A percentile compares a stretch with the other conserved stretches of the same genome.
Evolutionary conservation across 257 asterid species (phyloP).

Genomic region (Datura wrightii): DNA sequence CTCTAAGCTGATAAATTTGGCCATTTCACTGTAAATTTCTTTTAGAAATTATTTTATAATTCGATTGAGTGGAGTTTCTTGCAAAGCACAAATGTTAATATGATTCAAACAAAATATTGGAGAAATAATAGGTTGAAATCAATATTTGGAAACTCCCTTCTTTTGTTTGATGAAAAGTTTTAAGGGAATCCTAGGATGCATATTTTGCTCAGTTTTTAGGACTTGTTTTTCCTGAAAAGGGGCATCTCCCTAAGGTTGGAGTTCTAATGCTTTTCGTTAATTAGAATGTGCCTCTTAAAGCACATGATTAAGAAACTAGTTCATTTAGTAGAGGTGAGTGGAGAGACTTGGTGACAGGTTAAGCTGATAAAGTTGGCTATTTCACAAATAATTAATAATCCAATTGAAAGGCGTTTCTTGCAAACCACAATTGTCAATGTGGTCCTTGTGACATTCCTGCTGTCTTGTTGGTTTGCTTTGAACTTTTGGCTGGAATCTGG

Average conservation of each 20-base stretch:
- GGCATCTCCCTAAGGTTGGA: not conserved
- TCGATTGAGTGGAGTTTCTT: not conserved
- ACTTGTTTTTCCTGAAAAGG: not conserved
- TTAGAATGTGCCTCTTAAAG: not conserved
- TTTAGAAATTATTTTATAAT: not conserved
- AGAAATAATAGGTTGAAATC: not conserved
- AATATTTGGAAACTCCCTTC: not conserved
- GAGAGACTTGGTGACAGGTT: not conserved
- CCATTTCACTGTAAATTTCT: not conserved
- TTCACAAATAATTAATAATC: not conserved
- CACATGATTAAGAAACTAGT: not conserved
- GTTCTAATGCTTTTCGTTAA: not conserved
- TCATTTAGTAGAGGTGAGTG: not conserved
- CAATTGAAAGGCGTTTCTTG: not conserved
- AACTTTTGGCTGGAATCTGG: not conserved
- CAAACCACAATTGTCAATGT: not conserved
- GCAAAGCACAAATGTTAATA: not conserved
- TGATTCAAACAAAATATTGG: not conserved
- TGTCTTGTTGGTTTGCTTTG: not conserved
- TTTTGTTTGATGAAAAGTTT: no score
- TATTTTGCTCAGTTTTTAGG: not conserved
- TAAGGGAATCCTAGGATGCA: not conserved
- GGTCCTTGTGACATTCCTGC: not conserved
- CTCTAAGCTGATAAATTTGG: not conserved
- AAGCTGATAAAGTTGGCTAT: not conserved